A percentile compares a stretch with the other conserved stretches of the same genome.
These are phyloP conservation scores for Petunia secreta DNA, from an alignment of 257 asterid genomes.

Conservation along the genomic window DNA sequence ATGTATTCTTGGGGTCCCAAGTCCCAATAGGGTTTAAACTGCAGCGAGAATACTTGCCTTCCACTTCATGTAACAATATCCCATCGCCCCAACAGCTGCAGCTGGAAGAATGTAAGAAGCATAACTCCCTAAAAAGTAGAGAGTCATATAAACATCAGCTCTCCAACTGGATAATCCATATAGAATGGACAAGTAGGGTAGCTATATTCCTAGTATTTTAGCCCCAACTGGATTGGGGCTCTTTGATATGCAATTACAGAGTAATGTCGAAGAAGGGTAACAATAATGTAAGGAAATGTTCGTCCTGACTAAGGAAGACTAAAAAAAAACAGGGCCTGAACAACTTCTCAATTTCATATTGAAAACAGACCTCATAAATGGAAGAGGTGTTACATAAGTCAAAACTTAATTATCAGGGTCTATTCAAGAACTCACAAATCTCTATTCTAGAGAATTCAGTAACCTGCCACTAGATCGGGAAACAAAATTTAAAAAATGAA, in stretches of 20 bases:
- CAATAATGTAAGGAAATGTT: not conserved
- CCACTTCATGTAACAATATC: constrained; percentile 90
- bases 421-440: not conserved
- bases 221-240: not conserved
- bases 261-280: not conserved
- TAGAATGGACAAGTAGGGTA: constrained; percentile 2
- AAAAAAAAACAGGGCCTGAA: constrained; percentile 9
- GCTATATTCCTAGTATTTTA: constrained; percentile 1
- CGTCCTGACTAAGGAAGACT: not conserved
- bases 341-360: not conserved
- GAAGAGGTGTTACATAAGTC: constrained; percentile 14
- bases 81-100: constrained; percentile 86
- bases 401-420: not conserved
- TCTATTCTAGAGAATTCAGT: constrained; percentile 18
- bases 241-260: not conserved
- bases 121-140: constrained; percentile 56
- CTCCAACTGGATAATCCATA: constrained; percentile 9
- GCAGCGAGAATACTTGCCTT: constrained; percentile 53
- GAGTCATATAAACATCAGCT: not conserved
- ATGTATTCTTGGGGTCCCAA: constrained; percentile 18
- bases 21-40: constrained; percentile 9
- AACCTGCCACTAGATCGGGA: not conserved
- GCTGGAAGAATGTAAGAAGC: constrained; percentile 76
- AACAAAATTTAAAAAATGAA: not conserved
- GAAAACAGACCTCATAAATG: not conserved